A percentile compares a stretch with the other conserved stretches of the same genome.
Conservation (phyloP, 495 filamentous ascomycete species). For the Penicillium malachiteum region DNA sequence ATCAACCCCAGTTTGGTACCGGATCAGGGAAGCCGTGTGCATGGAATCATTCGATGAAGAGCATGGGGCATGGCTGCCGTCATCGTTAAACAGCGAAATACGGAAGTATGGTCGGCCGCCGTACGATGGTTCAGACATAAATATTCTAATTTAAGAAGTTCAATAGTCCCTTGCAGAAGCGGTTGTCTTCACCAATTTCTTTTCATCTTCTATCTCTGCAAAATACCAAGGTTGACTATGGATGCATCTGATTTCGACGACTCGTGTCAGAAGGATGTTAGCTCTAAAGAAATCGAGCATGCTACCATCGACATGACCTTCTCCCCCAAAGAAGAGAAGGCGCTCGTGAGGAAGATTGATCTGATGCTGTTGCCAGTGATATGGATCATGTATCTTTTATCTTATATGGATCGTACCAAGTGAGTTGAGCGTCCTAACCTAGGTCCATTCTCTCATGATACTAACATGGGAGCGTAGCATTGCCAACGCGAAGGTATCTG, state of each 20-base stretch:
- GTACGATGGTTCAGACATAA: background rate
- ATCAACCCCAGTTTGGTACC: constrained; percentile 7
- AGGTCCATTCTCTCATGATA: background rate
- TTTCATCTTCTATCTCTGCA: background rate
- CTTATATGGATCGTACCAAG: constrained; percentile 48
- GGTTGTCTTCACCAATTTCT: background rate
- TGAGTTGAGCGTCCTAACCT: background rate
- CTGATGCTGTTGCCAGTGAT: constrained; percentile 46
- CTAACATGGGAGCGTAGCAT: constrained; percentile 19
- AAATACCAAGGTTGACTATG: background rate
- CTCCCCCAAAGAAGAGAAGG: constrained; percentile 23
- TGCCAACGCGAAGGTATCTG: constrained; percentile 47
- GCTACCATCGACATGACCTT: constrained; percentile 8
- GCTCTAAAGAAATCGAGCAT: constrained; percentile 22
- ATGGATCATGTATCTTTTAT: constrained; percentile 52
- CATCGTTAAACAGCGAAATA: constrained; percentile 1
- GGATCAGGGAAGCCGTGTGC: constrained; percentile 1
- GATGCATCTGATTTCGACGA: constrained; percentile 6
- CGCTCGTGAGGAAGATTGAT: constrained; percentile 49
- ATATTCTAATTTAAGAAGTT: background rate
- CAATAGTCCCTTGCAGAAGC: background rate
- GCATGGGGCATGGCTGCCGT: constrained; percentile 2
- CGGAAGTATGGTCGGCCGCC: background rate
- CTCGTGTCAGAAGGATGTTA: constrained; percentile 10
- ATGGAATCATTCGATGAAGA: background rate